Percentiles rank a stretch among this genome's conserved stretches.
Evolutionary conservation across 2,329 filamentous ascomycete genomes (phyloP).

Genomic region (Diaporthe sp.): DNA sequence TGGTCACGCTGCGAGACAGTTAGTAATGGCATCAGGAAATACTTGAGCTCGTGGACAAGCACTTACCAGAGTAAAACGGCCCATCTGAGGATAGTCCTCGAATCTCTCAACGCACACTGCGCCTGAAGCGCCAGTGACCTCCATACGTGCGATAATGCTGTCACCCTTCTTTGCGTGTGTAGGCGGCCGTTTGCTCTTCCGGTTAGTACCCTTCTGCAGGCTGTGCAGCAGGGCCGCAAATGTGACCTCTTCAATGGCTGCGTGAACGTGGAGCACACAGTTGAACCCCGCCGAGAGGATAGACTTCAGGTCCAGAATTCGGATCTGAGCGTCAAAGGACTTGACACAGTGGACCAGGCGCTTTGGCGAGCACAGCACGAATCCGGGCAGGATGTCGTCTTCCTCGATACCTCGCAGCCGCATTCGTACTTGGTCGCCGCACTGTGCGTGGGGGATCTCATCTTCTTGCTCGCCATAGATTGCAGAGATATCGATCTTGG

Average conservation of each 20-base stretch:
- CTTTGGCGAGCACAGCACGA: slow-evolving; percentile 95
- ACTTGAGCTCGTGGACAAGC: slow-evolving; percentile 44
- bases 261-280: slow-evolving; percentile 97
- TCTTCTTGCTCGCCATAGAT: slow-evolving; percentile 97
- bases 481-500: slow-evolving; percentile 83
- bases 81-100: slow-evolving; percentile 95
- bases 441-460: slow-evolving; percentile 84
- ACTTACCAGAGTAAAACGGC: slow-evolving; percentile 84
- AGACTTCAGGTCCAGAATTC: slow-evolving; percentile 92
- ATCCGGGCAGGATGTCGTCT: slow-evolving; percentile 95
- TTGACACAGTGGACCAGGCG: slow-evolving; percentile 91
- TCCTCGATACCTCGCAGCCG: slow-evolving; percentile 96
- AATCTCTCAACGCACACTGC: slow-evolving; percentile 94
- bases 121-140: slow-evolving; percentile 87
- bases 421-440: slow-evolving; percentile 94
- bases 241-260: slow-evolving; percentile 97
- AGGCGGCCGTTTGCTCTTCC: slow-evolving; percentile 93
- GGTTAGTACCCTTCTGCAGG: slow-evolving; percentile 91
- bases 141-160: slow-evolving; percentile 91
- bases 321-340: slow-evolving; percentile 95
- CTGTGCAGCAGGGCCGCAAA: slow-evolving; percentile 91
- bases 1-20: slow-evolving; percentile 56
- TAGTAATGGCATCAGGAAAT: slow-evolving; percentile 35
- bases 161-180: slow-evolving; percentile 87
- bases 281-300: slow-evolving; percentile 97